These are phyloP conservation scores for Trypanosoma conorhini DNA, from an alignment of 208 protist genomes.

Conservation along the genomic window DNA sequence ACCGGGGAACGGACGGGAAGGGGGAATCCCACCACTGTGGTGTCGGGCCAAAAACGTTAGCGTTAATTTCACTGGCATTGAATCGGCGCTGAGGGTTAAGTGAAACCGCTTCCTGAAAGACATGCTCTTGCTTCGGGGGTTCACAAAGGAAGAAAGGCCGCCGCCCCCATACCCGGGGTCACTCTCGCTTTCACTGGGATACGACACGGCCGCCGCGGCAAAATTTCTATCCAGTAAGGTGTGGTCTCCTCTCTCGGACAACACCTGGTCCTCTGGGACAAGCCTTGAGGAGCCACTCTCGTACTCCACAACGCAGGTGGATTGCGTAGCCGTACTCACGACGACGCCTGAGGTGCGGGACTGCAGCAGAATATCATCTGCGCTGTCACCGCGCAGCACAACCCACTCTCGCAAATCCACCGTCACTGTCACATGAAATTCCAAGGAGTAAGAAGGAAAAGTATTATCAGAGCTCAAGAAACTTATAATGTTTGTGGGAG, in stretches of 20 bases:
- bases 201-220: background rate
- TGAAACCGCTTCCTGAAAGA: slow-evolving; percentile 73
- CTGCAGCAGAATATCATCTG: slow-evolving; percentile 70
- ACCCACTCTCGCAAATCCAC: slow-evolving; percentile 76
- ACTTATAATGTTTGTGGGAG: background rate
- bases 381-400: slow-evolving; percentile 53
- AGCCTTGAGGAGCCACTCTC: slow-evolving; percentile 10
- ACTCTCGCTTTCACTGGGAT: slow-evolving; percentile 30
- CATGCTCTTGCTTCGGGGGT: slow-evolving; percentile 18
- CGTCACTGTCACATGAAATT: slow-evolving; percentile 59
- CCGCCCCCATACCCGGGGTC: slow-evolving; percentile 6
- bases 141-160: background rate
- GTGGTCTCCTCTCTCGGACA: slow-evolving; percentile 11
- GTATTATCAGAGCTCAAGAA: slow-evolving; percentile 12
- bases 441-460: slow-evolving; percentile 41
- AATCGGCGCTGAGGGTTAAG: slow-evolving; percentile 43
- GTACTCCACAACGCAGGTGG: slow-evolving; percentile 59
- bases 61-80: slow-evolving; percentile 51
- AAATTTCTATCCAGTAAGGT: background rate
- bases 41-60: slow-evolving; percentile 71
- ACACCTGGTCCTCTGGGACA: slow-evolving; percentile 19
- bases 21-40: slow-evolving; percentile 20
- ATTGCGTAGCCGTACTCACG: slow-evolving; percentile 63
- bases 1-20: slow-evolving; percentile 33
- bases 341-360: slow-evolving; percentile 64